phyloP scores from a whole-genome alignment of 352 stramenopile genomes.

The Peronospora tabacina region DNA sequence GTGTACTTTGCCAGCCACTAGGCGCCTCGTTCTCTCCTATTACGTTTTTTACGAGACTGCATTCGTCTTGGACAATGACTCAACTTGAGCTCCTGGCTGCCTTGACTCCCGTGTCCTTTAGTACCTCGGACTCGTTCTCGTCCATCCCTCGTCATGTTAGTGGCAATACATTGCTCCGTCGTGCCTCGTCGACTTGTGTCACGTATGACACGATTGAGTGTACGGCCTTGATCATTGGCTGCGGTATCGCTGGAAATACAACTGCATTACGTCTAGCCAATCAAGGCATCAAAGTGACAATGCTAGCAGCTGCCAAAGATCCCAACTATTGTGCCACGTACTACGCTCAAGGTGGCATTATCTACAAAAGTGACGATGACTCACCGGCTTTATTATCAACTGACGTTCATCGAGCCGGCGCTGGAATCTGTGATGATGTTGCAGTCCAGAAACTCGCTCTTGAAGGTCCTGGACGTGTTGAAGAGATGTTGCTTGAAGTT shows the following conservation, averaged over 20 bases:
- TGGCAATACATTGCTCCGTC: constrained; percentile 24
- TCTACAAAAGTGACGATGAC: constrained; percentile 89
- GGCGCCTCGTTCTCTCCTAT: constrained; percentile 2
- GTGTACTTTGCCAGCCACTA: constrained; percentile 67
- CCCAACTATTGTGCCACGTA: constrained; percentile 90
- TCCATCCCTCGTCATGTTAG: constrained; percentile 34
- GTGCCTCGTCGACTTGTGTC: constrained; percentile 26
- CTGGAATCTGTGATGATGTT: constrained; percentile 84
- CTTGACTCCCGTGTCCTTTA: constrained; percentile 24
- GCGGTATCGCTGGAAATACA: constrained; percentile 68
- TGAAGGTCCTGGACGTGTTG: constrained; percentile 84
- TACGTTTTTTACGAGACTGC: constrained; percentile 1
- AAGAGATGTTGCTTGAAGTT: constrained; percentile 86
- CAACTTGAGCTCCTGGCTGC: constrained; percentile 41
- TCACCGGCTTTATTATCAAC: constrained; percentile 75
- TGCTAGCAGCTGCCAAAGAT: constrained; percentile 65
- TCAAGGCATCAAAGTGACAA: constrained; percentile 68
- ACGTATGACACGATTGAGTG: constrained; percentile 53
- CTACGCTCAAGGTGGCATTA: constrained; percentile 94
- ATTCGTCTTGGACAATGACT: constrained; percentile 30
- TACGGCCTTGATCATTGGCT: constrained; percentile 64
- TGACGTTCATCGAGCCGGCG: constrained; percentile 87
- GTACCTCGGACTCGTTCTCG: constrained; percentile 13
- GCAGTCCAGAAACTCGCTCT: constrained; percentile 89
- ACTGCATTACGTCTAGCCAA: constrained; percentile 70